phyloP scores from a whole-genome alignment of 495 filamentous ascomycete genomes.

The Xylaria bambusicola region DNA sequence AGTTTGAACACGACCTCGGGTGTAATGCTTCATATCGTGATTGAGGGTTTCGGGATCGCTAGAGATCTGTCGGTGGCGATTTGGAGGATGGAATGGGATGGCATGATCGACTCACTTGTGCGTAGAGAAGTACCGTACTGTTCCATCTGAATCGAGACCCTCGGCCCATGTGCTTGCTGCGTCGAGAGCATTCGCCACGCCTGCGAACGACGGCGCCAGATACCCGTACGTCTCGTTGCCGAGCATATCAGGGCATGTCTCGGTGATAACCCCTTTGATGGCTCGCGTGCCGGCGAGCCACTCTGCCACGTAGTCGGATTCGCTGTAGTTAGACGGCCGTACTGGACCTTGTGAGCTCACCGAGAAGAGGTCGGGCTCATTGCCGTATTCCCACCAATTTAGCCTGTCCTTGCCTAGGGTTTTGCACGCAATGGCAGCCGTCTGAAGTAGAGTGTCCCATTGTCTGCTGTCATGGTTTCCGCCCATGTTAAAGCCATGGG shows the following conservation, averaged over 20 bases:
- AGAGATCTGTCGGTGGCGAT: too few species aligned
- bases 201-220: conserved; percentile 64
- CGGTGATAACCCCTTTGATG: conserved; percentile 50
- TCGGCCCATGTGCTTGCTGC: conserved; percentile 52
- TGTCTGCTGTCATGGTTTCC: conserved; percentile 53
- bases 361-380: conserved; percentile 67
- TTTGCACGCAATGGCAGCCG: conserved; percentile 61
- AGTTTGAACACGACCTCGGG: conserved; percentile 11
- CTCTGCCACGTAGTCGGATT: conserved; percentile 59
- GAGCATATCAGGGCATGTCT: conserved; percentile 55
- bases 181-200: conserved; percentile 55
- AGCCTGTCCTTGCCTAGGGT: conserved; percentile 53
- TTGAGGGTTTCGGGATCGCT: too few species aligned
- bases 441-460: conserved; percentile 55
- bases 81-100: too few species aligned
- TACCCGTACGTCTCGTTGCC: conserved; percentile 48
- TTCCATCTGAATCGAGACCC: conserved; percentile 50
- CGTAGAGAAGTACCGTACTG: conserved; percentile 59
- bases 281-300: conserved; percentile 59
- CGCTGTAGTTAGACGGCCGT: conserved; percentile 57
- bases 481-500: conserved; percentile 65
- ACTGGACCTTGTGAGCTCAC: conserved; percentile 55
- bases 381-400: conserved; percentile 64
- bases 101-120: conserved; percentile 55
- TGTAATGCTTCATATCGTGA: too few species aligned